These are phyloP conservation scores for Vigna reflexopilosa DNA, from an alignment of 306 rosid species.

Conservation along the genomic window DNA sequence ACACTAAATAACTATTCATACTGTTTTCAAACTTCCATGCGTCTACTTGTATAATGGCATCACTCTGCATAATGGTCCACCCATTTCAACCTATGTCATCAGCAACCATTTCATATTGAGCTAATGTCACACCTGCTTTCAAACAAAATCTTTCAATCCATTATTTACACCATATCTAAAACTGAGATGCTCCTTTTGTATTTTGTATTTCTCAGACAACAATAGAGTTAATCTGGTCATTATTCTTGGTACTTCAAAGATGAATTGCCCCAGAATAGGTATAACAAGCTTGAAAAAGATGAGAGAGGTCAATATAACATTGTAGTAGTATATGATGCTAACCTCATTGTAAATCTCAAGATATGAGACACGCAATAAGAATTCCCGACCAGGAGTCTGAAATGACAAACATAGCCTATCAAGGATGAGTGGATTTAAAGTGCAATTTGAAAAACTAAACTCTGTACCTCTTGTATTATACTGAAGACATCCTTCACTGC, in stretches of 20 bases:
- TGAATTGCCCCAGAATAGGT: conserved; percentile 22
- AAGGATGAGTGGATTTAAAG: conserved; percentile 5
- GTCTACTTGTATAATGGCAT: conserved; percentile 15
- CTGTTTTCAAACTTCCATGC: conserved; percentile 10
- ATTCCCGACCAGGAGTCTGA: conserved; percentile 85
- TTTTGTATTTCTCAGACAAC: conserved; percentile 18
- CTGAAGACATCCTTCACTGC: conserved; percentile 91
- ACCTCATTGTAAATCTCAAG: conserved; percentile 95
- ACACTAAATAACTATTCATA: not conserved
- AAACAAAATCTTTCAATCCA: conserved; percentile 16
- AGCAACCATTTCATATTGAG: not conserved
- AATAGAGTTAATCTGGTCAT: conserved; percentile 23
- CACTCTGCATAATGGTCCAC: conserved; percentile 21
- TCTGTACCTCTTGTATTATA: conserved; percentile 83
- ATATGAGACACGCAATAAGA: conserved; percentile 88
- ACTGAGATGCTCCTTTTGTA: conserved; percentile 16
- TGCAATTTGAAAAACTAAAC: conserved; percentile 18
- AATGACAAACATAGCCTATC: conserved; percentile 40
- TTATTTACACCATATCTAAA: not conserved
- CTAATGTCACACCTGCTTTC: not conserved
- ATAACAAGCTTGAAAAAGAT: conserved; percentile 20
- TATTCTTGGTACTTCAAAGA: conserved; percentile 26
- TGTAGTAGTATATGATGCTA: conserved; percentile 39
- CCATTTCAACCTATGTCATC: conserved; percentile 16
- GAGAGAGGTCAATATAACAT: conserved; percentile 2